Evolutionary conservation across 345 rosid genomes (phyloP), one percentile per base, ranked within the genome.

Genomic region (Gossypium longicalyx): DNA sequence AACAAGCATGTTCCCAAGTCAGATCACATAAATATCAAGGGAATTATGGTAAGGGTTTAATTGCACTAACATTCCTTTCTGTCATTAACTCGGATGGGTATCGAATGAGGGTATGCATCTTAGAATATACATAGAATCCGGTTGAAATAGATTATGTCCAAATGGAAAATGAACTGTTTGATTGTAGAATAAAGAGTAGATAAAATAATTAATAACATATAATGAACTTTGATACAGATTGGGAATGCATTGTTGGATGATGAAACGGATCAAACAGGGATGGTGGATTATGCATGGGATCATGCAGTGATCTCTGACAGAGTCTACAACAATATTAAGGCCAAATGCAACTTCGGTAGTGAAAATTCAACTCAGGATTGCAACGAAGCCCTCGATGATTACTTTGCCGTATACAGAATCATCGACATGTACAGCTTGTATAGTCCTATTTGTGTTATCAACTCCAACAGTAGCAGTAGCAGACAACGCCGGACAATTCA

Each of bases 381-480:
- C 78, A 34, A 38, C 60, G 1, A 0, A 0, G 88, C 89, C 64
- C 76, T 91, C 2, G 27, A 23, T 19, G 67, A 84, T 45, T 93
- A 89, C 79, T 91, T 86, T 20, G 48, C 3, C 1, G 86, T 86
- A 2, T 93, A 88, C 78, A 22, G 9, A 0, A 79, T 89, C 47
- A 83, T 93, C 22, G 94, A 91, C 78, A 88, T 93, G 92, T 93
- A 93, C 76, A 93, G 93, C 77, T 84, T 93, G 19, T 93, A 91
- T 61, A 41, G 83, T 44, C 91, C 93, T 0, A 72, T 0, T 3
- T 91, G 97, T 53, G 77, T 77, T 1, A 76, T 49, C 45, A 82
- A 78, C 44, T 8, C 49, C 57, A 63, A 16, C 8, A 59, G 64
- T 25, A 57, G 80, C 48, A 45, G 7, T 4, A 59, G 49, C 82